Conservation (phyloP, 192 early-diverging fungal genomes). For the Podila verticillata region DNA sequence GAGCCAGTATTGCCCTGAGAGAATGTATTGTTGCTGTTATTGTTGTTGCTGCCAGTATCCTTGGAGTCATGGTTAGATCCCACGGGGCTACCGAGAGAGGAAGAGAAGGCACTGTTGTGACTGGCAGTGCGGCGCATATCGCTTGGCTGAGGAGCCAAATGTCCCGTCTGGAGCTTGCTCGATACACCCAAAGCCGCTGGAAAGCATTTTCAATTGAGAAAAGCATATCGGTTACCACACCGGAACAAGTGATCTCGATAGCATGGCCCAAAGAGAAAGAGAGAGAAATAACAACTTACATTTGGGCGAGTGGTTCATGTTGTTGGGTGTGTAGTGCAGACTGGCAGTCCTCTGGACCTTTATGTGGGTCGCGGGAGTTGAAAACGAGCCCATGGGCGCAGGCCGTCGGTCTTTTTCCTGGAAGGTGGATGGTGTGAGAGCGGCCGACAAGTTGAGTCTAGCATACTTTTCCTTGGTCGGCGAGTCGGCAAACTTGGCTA, state of each 20-base stretch:
- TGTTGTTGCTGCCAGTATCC: not conserved
- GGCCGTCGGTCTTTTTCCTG: conserved; percentile 35
- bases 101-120: conserved; percentile 46
- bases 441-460: conserved; percentile 29
- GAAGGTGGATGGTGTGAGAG: conserved; percentile 12
- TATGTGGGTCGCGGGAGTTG: conserved; percentile 19
- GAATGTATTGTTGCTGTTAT: not conserved
- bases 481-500: conserved; percentile 41
- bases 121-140: conserved; percentile 49
- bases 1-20: not conserved
- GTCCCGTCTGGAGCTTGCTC: conserved; percentile 27
- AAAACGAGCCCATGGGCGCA: conserved; percentile 29
- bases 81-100: too few species aligned
- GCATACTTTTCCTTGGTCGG: conserved; percentile 41
- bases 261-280: too few species aligned
- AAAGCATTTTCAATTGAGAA: too few species aligned
- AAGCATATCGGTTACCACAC: too few species aligned
- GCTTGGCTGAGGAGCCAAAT: conserved; percentile 16
- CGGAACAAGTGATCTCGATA: too few species aligned
- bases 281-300: conserved; percentile 4
- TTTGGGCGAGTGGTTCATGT: conserved; percentile 14
- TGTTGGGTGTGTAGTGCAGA: conserved; percentile 22
- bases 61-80: conserved; percentile 1
- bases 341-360: conserved; percentile 50
- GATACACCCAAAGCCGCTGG: conserved; percentile 5